A percentile compares a stretch with the other conserved stretches of the same genome.
Conservation (phyloP, 306 rosid genomes). For the Acacia acuminata region DNA sequence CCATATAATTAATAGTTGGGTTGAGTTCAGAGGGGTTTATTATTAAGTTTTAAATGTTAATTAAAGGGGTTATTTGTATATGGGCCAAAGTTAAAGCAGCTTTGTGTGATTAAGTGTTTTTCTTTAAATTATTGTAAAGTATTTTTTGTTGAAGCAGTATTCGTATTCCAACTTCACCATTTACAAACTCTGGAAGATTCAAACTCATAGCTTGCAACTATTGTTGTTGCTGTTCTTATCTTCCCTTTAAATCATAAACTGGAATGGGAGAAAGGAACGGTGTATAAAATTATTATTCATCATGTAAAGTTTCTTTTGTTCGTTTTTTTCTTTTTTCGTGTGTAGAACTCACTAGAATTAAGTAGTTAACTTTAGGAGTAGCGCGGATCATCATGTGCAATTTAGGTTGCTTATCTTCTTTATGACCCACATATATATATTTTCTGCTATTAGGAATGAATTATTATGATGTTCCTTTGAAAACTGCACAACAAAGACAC, state of each 20-base stretch:
- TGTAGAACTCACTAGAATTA: neutral
- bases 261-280: neutral
- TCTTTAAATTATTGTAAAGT: neutral
- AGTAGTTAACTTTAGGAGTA: neutral
- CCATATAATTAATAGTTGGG: too few relatives aligned
- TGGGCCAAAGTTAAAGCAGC: neutral
- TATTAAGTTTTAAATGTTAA: neutral
- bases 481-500: neutral
- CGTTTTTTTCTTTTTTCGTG: neutral
- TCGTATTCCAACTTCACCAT: neutral
- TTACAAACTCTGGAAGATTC: neutral
- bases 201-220: neutral
- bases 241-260: neutral
- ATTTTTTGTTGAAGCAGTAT: neutral
- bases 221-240: neutral
- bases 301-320: neutral
- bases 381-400: neutral
- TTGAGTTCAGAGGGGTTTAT: neutral
- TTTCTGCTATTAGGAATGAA: neutral
- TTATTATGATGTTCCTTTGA: neutral
- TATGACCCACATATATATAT: neutral
- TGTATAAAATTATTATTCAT: neutral
- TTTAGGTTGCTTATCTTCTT: neutral
- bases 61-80: neutral
- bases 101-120: too few relatives aligned